Conservation (phyloP, 2,329 filamentous ascomycete species). For the Fusarium zealandicum region DNA sequence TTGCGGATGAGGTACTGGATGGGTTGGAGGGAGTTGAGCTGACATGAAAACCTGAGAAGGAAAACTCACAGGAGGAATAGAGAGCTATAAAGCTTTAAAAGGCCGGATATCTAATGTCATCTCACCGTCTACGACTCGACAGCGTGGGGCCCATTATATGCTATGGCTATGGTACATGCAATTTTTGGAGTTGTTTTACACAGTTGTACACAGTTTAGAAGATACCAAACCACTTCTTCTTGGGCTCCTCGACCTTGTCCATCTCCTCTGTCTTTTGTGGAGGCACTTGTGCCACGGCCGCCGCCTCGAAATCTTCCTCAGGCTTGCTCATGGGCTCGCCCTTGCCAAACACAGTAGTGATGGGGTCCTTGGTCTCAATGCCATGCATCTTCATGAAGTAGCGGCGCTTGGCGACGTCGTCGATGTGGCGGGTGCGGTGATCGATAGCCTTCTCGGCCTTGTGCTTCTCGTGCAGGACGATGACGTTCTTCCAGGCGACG, state of each 20-base stretch:
- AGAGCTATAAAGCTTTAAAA: conserved; percentile 6
- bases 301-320: conserved; percentile 47
- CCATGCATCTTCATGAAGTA: conserved; percentile 89
- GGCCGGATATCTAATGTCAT: conserved; percentile 29
- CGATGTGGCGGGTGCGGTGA: conserved; percentile 74
- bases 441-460: conserved; percentile 72
- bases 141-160: conserved; percentile 21
- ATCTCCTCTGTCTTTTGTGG: conserved; percentile 38
- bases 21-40: conserved; percentile 80
- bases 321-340: conserved; percentile 43
- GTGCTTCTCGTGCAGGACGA: conserved; percentile 78
- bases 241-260: conserved; percentile 42
- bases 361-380: conserved; percentile 68
- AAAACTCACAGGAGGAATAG: conserved; percentile 3
- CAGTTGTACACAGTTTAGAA: conserved; percentile 59
- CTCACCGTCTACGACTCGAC: conserved; percentile 26
- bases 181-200: conserved; percentile 8
- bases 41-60: conserved; percentile 48
- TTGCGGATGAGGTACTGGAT: conserved; percentile 85
- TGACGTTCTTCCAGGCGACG: conserved; percentile 71
- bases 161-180: conserved; percentile 32
- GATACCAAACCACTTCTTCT: conserved; percentile 86
- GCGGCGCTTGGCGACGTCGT: conserved; percentile 87
- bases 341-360: conserved; percentile 55
- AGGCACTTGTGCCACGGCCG: conserved; percentile 48